These are phyloP conservation scores for Apophysomyces variabilis DNA, from an alignment of 371 early-diverging fungal genomes.

Conservation along the genomic window DNA sequence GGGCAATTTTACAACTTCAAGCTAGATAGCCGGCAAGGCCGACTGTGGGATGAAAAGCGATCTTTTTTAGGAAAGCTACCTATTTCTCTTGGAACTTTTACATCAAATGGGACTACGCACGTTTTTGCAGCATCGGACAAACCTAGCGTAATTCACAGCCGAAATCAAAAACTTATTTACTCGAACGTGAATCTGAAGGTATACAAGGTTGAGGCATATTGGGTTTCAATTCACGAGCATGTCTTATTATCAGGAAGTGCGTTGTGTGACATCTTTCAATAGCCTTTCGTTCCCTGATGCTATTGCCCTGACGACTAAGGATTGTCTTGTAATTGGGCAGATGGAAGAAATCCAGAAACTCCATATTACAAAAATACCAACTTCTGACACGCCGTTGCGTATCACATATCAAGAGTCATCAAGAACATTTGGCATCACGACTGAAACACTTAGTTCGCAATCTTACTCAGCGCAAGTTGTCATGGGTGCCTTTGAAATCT, in stretches of 20 bases:
- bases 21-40: slow-evolving; percentile 51
- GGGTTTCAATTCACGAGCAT: neutral
- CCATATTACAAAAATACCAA: slow-evolving; percentile 78
- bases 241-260: slow-evolving; percentile 54
- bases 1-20: slow-evolving; percentile 79
- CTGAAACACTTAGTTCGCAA: slow-evolving; percentile 42
- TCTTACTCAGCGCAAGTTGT: slow-evolving; percentile 28
- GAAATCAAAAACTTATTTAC: slow-evolving; percentile 78
- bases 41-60: slow-evolving; percentile 65
- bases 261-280: slow-evolving; percentile 72
- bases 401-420: slow-evolving; percentile 69
- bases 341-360: slow-evolving; percentile 90
- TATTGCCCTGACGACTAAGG: slow-evolving; percentile 72
- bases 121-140: slow-evolving; percentile 91
- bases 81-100: slow-evolving; percentile 70
- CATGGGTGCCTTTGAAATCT: slow-evolving; percentile 61
- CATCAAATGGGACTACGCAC: slow-evolving; percentile 58
- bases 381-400: slow-evolving; percentile 76
- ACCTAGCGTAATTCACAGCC: slow-evolving; percentile 83
- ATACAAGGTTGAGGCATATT: neutral
- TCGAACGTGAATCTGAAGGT: slow-evolving; percentile 87
- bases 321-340: slow-evolving; percentile 73
- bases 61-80: slow-evolving; percentile 82
- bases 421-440: slow-evolving; percentile 67
- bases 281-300: slow-evolving; percentile 65